phyloP scores from a whole-genome alignment of 2,329 filamentous ascomycete species.

The Ophiostoma perfectum region DNA sequence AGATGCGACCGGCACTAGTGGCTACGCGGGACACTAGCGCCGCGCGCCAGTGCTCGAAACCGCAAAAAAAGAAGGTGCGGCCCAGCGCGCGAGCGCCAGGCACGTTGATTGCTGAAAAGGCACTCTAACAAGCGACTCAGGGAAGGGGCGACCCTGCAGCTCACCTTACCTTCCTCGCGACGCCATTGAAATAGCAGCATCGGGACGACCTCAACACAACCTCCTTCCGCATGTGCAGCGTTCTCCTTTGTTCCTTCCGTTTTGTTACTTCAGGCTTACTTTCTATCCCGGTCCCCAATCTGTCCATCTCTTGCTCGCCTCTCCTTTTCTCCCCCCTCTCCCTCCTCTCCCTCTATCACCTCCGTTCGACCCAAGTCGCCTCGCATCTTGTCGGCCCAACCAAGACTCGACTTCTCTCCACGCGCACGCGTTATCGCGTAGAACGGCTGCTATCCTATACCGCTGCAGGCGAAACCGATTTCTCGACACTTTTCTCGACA shows the following conservation, averaged over 20 bases:
- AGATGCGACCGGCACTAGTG: background rate
- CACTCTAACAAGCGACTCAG: background rate
- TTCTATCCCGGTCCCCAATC: background rate
- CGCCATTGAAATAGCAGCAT: constrained; percentile 15
- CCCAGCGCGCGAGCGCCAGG: background rate
- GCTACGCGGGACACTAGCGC: background rate
- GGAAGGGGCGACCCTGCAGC: constrained; percentile 24
- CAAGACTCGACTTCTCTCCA: no score
- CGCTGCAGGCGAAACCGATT: background rate
- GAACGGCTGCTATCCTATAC: no score
- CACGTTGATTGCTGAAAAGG: background rate
- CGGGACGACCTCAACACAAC: background rate
- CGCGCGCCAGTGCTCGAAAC: background rate
- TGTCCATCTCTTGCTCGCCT: background rate
- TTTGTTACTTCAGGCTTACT: background rate
- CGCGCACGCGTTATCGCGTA: no score
- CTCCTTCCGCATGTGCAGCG: background rate
- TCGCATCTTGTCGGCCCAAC: no score
- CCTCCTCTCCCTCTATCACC: no score
- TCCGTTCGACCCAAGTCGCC: no score
- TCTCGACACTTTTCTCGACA: background rate
- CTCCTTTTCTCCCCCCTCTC: background rate
- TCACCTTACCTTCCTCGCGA: constrained; percentile 26
- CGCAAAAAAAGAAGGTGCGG: background rate
- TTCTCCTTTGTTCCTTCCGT: no score